Percentiles rank a stretch among this genome's conserved stretches.
Conservation (phyloP, 352 stramenopile species). For the Saprolegnia diclina region DNA sequence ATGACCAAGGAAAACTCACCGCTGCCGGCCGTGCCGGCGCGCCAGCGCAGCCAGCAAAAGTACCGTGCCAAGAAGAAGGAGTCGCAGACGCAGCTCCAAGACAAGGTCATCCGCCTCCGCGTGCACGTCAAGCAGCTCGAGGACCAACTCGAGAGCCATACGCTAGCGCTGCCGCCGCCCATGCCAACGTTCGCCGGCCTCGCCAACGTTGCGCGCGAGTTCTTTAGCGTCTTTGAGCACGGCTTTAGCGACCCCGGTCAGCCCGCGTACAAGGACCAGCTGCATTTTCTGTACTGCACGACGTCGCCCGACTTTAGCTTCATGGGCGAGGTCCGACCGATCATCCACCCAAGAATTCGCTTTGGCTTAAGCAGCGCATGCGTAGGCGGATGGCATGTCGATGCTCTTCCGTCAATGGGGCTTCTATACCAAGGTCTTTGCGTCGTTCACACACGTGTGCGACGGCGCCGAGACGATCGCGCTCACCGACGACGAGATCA, state of each 20-base stretch:
- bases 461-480: neutral
- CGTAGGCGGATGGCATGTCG: neutral
- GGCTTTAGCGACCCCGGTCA: neutral
- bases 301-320: conserved; percentile 4
- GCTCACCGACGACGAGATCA: neutral
- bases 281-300: neutral
- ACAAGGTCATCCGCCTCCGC: conserved; percentile 3
- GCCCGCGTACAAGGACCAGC: neutral
- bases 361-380: neutral
- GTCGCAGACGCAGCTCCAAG: conserved; percentile 1
- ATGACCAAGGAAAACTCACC: neutral
- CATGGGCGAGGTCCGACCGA: conserved; percentile 9
- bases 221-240: conserved; percentile 18
- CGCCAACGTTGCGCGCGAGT: neutral
- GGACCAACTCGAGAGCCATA: neutral
- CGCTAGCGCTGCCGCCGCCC: neutral
- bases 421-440: conserved; percentile 11
- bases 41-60: neutral
- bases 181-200: conserved; percentile 4
- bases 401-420: conserved; percentile 8
- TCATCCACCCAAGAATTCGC: neutral
- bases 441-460: neutral
- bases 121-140: neutral
- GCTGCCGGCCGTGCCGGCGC: neutral
- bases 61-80: conserved; percentile 6